Base-by-base conservation (phyloP, 106 monocot species). In the Dendrobium officinale region DNA sequence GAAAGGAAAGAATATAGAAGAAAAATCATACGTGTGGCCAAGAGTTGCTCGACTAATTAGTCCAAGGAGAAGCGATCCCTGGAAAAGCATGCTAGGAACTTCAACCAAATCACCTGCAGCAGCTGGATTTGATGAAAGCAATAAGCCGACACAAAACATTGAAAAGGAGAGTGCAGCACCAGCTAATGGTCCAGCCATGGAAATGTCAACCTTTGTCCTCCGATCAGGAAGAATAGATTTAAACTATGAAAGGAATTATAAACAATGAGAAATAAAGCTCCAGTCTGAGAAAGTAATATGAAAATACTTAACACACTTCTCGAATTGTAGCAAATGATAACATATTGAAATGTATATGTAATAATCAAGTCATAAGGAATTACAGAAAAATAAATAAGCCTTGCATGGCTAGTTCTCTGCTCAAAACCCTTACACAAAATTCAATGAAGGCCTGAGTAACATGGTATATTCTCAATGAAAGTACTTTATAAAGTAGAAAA, bases 141-240 rank as follows among this genome's bases (percentile, higher is more conserved):
- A 67, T 58, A 98, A 83, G 10, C 97, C 97, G 64, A 92, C 89
- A 85, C 79, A 86, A 81, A 98, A 94, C 97, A 98, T 98, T 37
- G 94, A 98, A 75, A 98, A 92, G 20, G 94, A 98, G 78, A 98
- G 89, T 74, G 90, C 89, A 85, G 85, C 94, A 82, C 92, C 97
- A 81, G 97, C 92, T 64, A 98, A 68, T 22, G 97, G 97, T 66
- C 97, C 97, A 9, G 97, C 94, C 85, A 92, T 75, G 42, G 97
- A 89, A 75, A 98, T 83, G 79, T 98, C 94, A 80, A 98, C 86
- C 83, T 89, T 86, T 37, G 94, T 83, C 84, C 42, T 92, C 72
- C 88, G 87, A 84, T 98, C 94, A 51, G 94, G 97, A 78, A 98
- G 84, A 86, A 98, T 89, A 55, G 97, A 98, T 86, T 98, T 98